These are phyloP conservation scores for Colletotrichum tropicicola DNA, from an alignment of 2,329 filamentous ascomycete genomes.

Conservation along the genomic window DNA sequence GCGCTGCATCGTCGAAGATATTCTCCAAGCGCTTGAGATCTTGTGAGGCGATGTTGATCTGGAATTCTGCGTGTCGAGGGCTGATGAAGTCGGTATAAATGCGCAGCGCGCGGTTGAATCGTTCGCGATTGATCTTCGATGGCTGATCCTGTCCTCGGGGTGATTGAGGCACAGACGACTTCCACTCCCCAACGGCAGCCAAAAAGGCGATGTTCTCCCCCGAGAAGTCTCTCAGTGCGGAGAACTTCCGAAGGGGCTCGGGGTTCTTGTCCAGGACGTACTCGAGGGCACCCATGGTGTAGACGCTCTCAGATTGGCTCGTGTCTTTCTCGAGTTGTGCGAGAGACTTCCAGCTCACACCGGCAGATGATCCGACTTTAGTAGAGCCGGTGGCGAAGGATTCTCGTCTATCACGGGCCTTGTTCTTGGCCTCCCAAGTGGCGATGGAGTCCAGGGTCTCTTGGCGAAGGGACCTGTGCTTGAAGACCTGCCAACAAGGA, in stretches of 20 bases:
- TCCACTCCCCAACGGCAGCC: conserved; percentile 66
- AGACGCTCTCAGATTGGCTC: conserved; percentile 39
- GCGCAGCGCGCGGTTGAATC: conserved; percentile 65
- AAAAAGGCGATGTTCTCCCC: conserved; percentile 78
- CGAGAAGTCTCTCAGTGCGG: conserved; percentile 72
- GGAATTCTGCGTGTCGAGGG: conserved; percentile 69
- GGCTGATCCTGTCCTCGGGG: conserved; percentile 23
- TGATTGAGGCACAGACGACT: conserved; percentile 42
- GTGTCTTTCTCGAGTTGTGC: conserved; percentile 45
- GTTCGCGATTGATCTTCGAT: conserved; percentile 51
- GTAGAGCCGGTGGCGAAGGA: conserved; percentile 41
- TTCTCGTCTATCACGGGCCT: conserved; percentile 14
- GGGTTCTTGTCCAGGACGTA: conserved; percentile 67
- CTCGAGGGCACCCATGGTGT: conserved; percentile 69
- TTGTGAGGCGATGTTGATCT: conserved; percentile 70
- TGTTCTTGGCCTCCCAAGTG: conserved; percentile 51
- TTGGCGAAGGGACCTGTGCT: conserved; percentile 52
- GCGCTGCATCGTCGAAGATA: conserved; percentile 65
- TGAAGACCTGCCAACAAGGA: conserved; percentile 66
- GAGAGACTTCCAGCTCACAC: conserved; percentile 42
- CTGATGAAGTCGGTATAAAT: conserved; percentile 72
- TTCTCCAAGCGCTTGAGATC: conserved; percentile 62
- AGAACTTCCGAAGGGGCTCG: conserved; percentile 69
- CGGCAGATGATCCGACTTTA: neutral
- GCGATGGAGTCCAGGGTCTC: conserved; percentile 60